These are phyloP conservation scores for Chaetoscypha palmicola DNA, from an alignment of 2,329 filamentous ascomycete genomes.

Conservation along the genomic window DNA sequence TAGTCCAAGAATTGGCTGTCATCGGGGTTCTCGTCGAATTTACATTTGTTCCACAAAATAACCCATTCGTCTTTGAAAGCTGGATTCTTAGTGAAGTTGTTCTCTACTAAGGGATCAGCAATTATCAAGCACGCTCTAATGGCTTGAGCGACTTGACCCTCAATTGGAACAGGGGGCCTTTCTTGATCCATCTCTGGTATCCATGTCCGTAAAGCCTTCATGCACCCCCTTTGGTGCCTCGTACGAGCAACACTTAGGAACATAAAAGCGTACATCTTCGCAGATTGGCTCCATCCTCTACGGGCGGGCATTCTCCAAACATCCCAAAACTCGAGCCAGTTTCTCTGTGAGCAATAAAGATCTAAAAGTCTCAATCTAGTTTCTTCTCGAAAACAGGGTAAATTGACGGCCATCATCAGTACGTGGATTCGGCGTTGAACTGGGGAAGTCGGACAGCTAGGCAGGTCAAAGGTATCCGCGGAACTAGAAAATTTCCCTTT, in stretches of 20 bases:
- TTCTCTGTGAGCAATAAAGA: slow-evolving; percentile 38
- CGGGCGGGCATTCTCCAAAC: slow-evolving; percentile 50
- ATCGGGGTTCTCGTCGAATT: neutral
- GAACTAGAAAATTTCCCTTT: slow-evolving; percentile 28
- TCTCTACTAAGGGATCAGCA: slow-evolving; percentile 40
- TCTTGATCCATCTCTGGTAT: slow-evolving; percentile 55
- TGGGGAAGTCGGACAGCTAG: slow-evolving; percentile 13
- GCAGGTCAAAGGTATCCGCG: slow-evolving; percentile 21
- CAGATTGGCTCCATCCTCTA: slow-evolving; percentile 41
- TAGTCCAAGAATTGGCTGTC: neutral
- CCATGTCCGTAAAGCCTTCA: slow-evolving; percentile 43
- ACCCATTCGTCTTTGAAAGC: slow-evolving; percentile 7
- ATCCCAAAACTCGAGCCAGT: slow-evolving; percentile 55
- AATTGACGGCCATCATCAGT: slow-evolving; percentile 41
- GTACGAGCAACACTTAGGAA: slow-evolving; percentile 43
- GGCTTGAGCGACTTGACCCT: slow-evolving; percentile 38
- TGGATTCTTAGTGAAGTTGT: slow-evolving; percentile 10
- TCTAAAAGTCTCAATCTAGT: slow-evolving; percentile 38
- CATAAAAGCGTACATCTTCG: slow-evolving; percentile 48
- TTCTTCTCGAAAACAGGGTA: slow-evolving; percentile 34
- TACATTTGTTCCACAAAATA: slow-evolving; percentile 3
- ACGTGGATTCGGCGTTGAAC: slow-evolving; percentile 32
- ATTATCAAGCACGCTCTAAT: slow-evolving; percentile 49
- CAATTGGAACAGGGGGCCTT: slow-evolving; percentile 39
- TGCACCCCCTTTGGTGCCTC: slow-evolving; percentile 38